Conservation (phyloP, 2,329 filamentous ascomycete species). For the Thielaviopsis populi region DNA sequence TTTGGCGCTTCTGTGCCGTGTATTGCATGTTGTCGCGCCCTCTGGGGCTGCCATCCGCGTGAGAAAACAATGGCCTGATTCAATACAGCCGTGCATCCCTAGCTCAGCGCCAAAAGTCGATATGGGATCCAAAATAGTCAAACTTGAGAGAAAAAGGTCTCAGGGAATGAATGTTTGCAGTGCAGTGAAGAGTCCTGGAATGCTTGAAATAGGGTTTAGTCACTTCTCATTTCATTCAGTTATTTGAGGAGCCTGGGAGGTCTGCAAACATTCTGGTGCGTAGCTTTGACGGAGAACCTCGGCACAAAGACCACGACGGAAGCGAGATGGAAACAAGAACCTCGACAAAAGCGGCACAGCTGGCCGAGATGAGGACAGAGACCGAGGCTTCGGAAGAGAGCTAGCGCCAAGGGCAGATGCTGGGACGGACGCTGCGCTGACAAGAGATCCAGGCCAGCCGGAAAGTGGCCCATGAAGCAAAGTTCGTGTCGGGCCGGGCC, state of each 20-base stretch:
- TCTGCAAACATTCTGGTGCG: too few species aligned
- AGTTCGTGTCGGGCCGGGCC: too few species aligned
- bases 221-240: not conserved
- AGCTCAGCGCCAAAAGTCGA: not conserved
- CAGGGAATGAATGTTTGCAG: not conserved
- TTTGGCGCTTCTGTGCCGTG: too few species aligned
- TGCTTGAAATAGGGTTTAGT: not conserved
- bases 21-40: not conserved
- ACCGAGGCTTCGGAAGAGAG: too few species aligned
- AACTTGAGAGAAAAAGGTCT: not conserved
- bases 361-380: too few species aligned
- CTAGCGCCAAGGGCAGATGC: too few species aligned
- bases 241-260: not conserved
- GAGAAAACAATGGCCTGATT: not conserved
- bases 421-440: too few species aligned
- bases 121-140: not conserved
- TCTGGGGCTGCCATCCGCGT: not conserved
- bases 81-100: not conserved
- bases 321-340: too few species aligned
- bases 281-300: not conserved
- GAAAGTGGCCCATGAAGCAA: too few species aligned
- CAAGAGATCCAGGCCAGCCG: too few species aligned
- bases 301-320: too few species aligned
- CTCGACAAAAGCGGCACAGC: too few species aligned
- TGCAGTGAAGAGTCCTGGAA: not conserved